Conservation (phyloP, 1,139 yeast genomes). For the Suhomyces taliae region DNA sequence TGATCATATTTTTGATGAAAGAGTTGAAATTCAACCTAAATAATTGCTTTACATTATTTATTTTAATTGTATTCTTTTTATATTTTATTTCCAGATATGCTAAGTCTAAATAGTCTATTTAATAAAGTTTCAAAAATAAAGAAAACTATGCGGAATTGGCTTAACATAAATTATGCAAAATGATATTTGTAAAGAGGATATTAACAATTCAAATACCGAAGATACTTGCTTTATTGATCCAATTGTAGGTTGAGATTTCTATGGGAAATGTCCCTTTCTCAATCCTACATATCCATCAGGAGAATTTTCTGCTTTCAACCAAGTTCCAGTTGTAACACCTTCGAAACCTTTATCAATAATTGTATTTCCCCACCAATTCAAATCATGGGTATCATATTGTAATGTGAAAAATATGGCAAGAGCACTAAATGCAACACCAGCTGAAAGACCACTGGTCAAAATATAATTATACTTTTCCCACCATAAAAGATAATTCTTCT, state of each 20-base stretch:
- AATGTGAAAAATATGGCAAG: constrained; percentile 57
- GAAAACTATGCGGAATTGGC: neutral
- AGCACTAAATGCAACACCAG: constrained; percentile 62
- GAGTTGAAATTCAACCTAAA: too few relatives aligned
- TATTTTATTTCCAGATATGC: too few relatives aligned
- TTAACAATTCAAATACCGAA: neutral
- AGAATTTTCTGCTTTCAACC: constrained; percentile 36
- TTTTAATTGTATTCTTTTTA: too few relatives aligned
- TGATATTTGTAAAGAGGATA: neutral
- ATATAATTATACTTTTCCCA: constrained; percentile 69
- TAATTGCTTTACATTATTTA: too few relatives aligned
- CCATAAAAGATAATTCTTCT: constrained; percentile 51
- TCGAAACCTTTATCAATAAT: constrained; percentile 46
- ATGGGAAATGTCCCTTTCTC: constrained; percentile 40
- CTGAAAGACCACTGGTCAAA: constrained; percentile 50
- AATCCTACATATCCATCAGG: constrained; percentile 49
- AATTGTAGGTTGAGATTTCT: neutral
- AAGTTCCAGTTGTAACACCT: constrained; percentile 29
- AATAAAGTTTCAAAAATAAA: too few relatives aligned
- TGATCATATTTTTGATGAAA: neutral
- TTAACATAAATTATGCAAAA: neutral
- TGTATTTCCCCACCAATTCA: constrained; percentile 64
- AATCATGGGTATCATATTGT: constrained; percentile 38
- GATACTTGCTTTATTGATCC: neutral
- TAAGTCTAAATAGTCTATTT: neutral